A percentile compares a stretch with the other conserved stretches of the same genome.
phyloP scores from a whole-genome alignment of 768 basidiomycete species.

The Gautieria morchelliformis region DNA sequence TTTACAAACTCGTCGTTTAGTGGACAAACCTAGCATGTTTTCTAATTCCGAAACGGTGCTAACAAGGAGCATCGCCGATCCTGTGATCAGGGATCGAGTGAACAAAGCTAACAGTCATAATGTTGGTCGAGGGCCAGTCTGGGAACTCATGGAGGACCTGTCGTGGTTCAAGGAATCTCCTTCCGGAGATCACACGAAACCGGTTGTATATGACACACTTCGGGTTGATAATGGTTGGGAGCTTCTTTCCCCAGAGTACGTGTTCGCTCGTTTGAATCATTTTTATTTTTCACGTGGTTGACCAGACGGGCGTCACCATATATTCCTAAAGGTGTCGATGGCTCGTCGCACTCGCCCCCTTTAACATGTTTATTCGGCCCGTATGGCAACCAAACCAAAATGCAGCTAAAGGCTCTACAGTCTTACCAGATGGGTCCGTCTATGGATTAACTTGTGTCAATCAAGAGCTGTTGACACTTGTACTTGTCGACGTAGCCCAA shows the following conservation, averaged over 20 bases:
- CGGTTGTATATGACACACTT: constrained; percentile 18
- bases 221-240: constrained; percentile 14
- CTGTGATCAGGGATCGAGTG: constrained; percentile 42
- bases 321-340: constrained; percentile 33
- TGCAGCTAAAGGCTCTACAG: constrained; percentile 47
- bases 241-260: not conserved
- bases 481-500: constrained; percentile 35
- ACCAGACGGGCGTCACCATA: not conserved
- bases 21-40: constrained; percentile 35
- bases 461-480: not conserved
- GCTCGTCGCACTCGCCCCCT: constrained; percentile 56
- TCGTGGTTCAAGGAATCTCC: constrained; percentile 61
- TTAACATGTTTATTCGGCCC: constrained; percentile 62
- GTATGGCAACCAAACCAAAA: constrained; percentile 38
- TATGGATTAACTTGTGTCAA: not conserved
- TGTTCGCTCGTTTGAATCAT: not conserved
- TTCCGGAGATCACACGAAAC: not conserved
- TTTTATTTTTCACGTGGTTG: not conserved
- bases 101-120: constrained; percentile 68
- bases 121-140: constrained; percentile 65
- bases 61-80: constrained; percentile 27
- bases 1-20: constrained; percentile 34
- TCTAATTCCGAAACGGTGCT: constrained; percentile 34
- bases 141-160: constrained; percentile 72
- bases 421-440: constrained; percentile 47